A percentile compares a stretch with the other conserved stretches of the same genome.
These are phyloP conservation scores for Micractinium sp. DNA, from an alignment of 139 green algal genomes.

Conservation along the genomic window DNA sequence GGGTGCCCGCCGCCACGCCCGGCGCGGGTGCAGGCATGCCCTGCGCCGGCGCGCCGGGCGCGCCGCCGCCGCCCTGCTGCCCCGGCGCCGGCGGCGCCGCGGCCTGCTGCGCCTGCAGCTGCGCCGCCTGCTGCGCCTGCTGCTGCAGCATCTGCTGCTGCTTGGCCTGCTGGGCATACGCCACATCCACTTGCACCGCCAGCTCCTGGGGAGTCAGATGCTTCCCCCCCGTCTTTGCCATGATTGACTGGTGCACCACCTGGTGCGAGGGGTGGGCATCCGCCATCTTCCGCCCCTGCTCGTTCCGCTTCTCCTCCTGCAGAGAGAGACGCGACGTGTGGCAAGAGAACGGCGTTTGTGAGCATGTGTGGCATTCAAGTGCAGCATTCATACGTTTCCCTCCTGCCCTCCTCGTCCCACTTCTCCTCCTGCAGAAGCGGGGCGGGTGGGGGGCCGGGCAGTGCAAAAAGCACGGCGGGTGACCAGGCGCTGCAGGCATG, in stretches of 20 bases:
- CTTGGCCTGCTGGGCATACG: constrained; percentile 32
- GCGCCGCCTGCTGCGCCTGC: constrained; percentile 32
- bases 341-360: no score
- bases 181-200: constrained; percentile 20
- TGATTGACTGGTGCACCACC: constrained; percentile 36
- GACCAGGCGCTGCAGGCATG: no score
- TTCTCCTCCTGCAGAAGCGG: no score
- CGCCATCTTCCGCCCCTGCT: constrained; percentile 19
- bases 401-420: no score
- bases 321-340: neutral
- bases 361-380: no score
- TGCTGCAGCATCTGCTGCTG: constrained; percentile 31
- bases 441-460: no score
- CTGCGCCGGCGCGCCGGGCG: neutral
- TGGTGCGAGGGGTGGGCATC: constrained; percentile 49
- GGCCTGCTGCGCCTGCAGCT: constrained; percentile 37
- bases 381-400: no score
- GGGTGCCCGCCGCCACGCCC: constrained; percentile 3
- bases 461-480: no score
- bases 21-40: neutral
- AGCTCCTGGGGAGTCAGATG: constrained; percentile 40
- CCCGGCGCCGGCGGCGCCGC: constrained; percentile 11
- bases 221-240: constrained; percentile 36
- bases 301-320: constrained; percentile 40
- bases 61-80: constrained; percentile 15